A percentile compares a stretch with the other conserved stretches of the same genome.
phyloP scores from a whole-genome alignment of 768 basidiomycete species.

The Serendipita sp. region DNA sequence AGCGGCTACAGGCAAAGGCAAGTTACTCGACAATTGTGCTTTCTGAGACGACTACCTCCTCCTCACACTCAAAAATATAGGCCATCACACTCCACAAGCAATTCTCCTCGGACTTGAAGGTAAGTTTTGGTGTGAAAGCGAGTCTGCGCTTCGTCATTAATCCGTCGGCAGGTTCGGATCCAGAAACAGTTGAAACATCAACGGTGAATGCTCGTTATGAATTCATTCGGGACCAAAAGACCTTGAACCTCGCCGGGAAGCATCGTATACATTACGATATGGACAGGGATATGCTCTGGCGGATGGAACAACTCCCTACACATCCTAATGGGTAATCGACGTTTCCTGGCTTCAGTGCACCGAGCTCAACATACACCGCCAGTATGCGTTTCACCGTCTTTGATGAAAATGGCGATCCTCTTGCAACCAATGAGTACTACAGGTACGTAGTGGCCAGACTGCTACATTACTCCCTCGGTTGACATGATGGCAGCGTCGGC shows the following conservation, averaged over 20 bases:
- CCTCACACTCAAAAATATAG: constrained; percentile 21
- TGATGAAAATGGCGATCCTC: constrained; percentile 57
- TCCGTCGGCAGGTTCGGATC: constrained; percentile 49
- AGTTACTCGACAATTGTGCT: neutral
- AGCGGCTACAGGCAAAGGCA: constrained; percentile 90
- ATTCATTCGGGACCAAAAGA: constrained; percentile 47
- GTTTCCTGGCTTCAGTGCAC: neutral
- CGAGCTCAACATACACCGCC: neutral
- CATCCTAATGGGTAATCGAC: neutral
- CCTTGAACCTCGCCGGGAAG: constrained; percentile 51
- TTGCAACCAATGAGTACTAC: constrained; percentile 92
- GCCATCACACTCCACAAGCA: constrained; percentile 73
- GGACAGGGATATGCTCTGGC: constrained; percentile 85
- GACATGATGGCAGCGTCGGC: constrained; percentile 40
- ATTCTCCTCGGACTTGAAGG: constrained; percentile 70
- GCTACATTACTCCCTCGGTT: neutral
- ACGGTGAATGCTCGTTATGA: constrained; percentile 44
- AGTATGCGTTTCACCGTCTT: constrained; percentile 90
- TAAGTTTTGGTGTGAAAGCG: neutral
- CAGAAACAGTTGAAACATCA: constrained; percentile 82
- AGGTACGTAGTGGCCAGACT: constrained; percentile 24
- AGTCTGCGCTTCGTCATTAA: neutral
- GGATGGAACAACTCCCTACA: constrained; percentile 15
- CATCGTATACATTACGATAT: constrained; percentile 74
- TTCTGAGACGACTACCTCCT: neutral